Base-by-base conservation (phyloP, 2,329 filamentous ascomycete genomes). In the Orbilia brochopaga region DNA sequence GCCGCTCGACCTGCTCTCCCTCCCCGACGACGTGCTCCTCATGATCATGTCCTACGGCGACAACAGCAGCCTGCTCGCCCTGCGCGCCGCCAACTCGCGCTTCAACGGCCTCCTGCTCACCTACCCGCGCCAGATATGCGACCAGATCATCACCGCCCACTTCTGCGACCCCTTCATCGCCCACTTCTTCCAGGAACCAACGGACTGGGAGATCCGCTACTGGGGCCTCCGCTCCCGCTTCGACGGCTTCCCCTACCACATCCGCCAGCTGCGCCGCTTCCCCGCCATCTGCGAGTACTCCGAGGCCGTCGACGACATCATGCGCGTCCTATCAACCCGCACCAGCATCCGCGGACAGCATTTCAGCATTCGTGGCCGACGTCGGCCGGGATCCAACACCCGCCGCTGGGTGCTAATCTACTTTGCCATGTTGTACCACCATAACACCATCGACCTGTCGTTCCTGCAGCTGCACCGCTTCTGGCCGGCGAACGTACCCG, bases 11-110 rank as follows among this genome's bases (percentile, higher is more conserved):
- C 58, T 69, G 15, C 24, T 69, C 27, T 52, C 65, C 32, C 65
- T 69, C 42, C 65, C 65, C 27, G 58, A 69, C 65, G 65, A 69
- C 35, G 51, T 69, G 13, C 58, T 69, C 17, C 65, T 69, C 30
- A 69, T 69, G 65, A 59, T 69, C 52, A 69, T 69, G 65, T 58
- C 58, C 32, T 58, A 53, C 53, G 60, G 65, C 10, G 65, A 69
- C 40, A 69, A 58, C 21, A 1, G 5, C 24, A 56, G 52, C 23
- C 58, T 69, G 15, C 59, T 62, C n/a, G 56, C 52, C 13, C 65
- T 69, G 19, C 65, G 65, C 19, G 53, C 46, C 7, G 32, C 40
- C 58, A 57, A 62, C 58, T 62, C 65, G 17, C 58, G 58, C 51
- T 69, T 69, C 65, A 63, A 69, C 53, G 46, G 57, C 44, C 58